These are phyloP conservation scores for Aspergillus hancockii DNA, from an alignment of 495 filamentous ascomycete species.

Conservation along the genomic window DNA sequence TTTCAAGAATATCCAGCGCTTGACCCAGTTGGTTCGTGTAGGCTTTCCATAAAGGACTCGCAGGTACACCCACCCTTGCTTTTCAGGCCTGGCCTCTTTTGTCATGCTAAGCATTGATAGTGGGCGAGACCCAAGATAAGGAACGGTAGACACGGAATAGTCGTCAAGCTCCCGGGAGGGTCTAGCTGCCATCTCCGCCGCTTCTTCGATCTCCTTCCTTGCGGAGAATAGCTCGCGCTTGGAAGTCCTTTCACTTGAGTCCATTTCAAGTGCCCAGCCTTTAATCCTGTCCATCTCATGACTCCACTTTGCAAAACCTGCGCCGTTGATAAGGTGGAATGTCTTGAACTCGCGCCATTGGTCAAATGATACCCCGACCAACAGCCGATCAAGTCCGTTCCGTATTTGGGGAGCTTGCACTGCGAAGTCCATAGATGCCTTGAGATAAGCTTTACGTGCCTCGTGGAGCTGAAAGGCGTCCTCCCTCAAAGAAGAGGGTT, in stretches of 20 bases:
- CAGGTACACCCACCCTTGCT: slow-evolving; percentile 93
- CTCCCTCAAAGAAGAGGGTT: slow-evolving; percentile 84
- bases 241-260: slow-evolving; percentile 75
- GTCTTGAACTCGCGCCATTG: slow-evolving; percentile 81
- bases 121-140: slow-evolving; percentile 74
- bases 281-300: slow-evolving; percentile 86
- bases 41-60: slow-evolving; percentile 84
- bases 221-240: slow-evolving; percentile 75
- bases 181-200: slow-evolving; percentile 63
- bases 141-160: slow-evolving; percentile 83
- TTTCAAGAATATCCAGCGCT: slow-evolving; percentile 93
- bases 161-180: slow-evolving; percentile 92
- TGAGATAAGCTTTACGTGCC: slow-evolving; percentile 86
- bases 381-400: slow-evolving; percentile 75
- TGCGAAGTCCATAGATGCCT: slow-evolving; percentile 90
- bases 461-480: slow-evolving; percentile 97
- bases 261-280: slow-evolving; percentile 93
- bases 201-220: slow-evolving; percentile 80
- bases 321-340: slow-evolving; percentile 59
- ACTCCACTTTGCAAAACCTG: slow-evolving; percentile 60
- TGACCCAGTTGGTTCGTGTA: slow-evolving; percentile 79
- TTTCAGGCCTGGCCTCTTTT: slow-evolving; percentile 58
- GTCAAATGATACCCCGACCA: slow-evolving; percentile 81
- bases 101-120: slow-evolving; percentile 54
- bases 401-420: slow-evolving; percentile 81